Evolutionary conservation across 2,329 filamentous ascomycete species (phyloP), one percentile per base, ranked within the genome.

Genomic region (Purpureocillium takamizusanense): DNA sequence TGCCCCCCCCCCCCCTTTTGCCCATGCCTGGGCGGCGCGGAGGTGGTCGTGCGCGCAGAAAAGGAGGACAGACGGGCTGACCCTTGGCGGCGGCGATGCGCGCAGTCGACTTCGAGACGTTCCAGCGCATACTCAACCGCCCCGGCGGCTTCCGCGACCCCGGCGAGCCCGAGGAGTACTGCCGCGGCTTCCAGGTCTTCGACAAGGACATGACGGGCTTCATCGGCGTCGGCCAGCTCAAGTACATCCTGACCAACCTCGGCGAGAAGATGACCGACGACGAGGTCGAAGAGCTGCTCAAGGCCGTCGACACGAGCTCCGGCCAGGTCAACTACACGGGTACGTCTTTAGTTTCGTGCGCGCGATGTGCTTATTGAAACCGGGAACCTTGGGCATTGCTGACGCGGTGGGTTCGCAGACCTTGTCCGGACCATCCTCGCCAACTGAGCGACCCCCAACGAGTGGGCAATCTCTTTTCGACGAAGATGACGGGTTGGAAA

Each of bases 221-320:
- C 65, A 97, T 98, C 60, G 92, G 90, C 40, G 90, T 97, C 48
- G 92, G 92, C 42, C 92, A 98, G 69, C 77, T 98, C 63, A 86
- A 94, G 67, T 98, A 98, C 69, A 90, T 98, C 61, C 69, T 98
- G 56, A 98, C 92, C 41, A 97, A 97, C 62, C 69, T 98, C 54
- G 92, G 92, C 55, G 92, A 98, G 81, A 97, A 97, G 76, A 95
- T 98, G 88, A 86, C 84, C 45, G 90, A 98, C 55, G 92, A 97
- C 47, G 92, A 98, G 73, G 92, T 98, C 35, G 90, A 97, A 62
- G 92, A 98, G 75, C 76, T 98, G 59, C 81, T 98, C 63, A 98
- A 97, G 81, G 88, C 89, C 1, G 90, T 97, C 48, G 92, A 98
- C 61, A 94, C 89, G 44, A 92, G 83, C 66, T 90, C 83, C 40